Conservation (phyloP, 2,329 filamentous ascomycete species). For the Penicillium sp. region DNA sequence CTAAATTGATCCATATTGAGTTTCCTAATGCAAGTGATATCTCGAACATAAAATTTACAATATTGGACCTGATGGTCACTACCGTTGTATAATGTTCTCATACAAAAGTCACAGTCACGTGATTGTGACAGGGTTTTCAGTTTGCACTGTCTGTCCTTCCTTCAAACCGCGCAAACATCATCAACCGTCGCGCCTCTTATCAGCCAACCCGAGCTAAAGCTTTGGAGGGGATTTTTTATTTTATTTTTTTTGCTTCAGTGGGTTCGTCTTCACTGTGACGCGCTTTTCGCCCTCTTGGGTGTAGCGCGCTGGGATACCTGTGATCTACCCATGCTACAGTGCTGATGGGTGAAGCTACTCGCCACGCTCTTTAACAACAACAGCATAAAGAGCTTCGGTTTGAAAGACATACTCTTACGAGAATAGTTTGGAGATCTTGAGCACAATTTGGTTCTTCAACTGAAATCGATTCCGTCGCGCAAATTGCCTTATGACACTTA, state of each 20-base stretch:
- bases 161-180: slow-evolving; percentile 44
- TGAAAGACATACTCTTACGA: background rate
- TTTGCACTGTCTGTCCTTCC: slow-evolving; percentile 43
- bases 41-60: too few relatives aligned
- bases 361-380: background rate
- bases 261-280: slow-evolving; percentile 2
- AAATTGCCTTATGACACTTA: background rate
- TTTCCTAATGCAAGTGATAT: too few relatives aligned
- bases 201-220: slow-evolving; percentile 17
- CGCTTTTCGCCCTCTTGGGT: slow-evolving; percentile 18
- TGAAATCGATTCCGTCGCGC: background rate
- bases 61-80: too few relatives aligned
- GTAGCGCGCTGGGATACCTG: slow-evolving; percentile 2
- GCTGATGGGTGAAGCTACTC: background rate
- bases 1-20: background rate
- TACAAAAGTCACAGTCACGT: slow-evolving; percentile 4
- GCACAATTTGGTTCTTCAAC: background rate
- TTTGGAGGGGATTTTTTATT: background rate
- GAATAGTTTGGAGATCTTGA: background rate
- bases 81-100: background rate
- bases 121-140: slow-evolving; percentile 18
- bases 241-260: background rate
- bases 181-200: slow-evolving; percentile 29
- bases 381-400: slow-evolving; percentile 3
- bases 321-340: background rate